Evolutionary conservation across 345 rosid species (phyloP), one percentile per base, ranked within the genome.

Genomic region (Leavenworthia alabamica): DNA sequence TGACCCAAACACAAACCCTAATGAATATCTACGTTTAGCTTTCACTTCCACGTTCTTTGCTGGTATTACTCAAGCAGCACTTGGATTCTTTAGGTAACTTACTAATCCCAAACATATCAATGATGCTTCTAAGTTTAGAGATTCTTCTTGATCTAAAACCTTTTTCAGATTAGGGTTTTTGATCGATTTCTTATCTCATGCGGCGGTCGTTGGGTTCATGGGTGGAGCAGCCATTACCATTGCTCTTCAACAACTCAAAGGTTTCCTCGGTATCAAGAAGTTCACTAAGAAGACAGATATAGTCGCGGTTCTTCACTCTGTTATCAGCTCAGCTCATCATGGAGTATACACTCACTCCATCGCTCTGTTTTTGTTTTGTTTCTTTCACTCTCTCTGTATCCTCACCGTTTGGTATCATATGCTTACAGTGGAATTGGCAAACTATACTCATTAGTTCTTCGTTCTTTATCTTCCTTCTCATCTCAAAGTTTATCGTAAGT

Each of bases 1-100:
- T 29, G 92, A 91, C 71, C 79, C 83, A 0, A 59, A 36, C 8
- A 57, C 61, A 22, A 69, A 86, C 51, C 76, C 80, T 62, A 54
- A 29, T 0, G 92, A 77, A 49, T 86, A 91, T 67, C 78, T 35
- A 29, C 78, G 83, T 57, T 82, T 88, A 43, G 95, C 86, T 39
- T 88, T 91, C 73, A 91, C 98, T 1, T 88, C 98, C 7, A 88
- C 98, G 1, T 91, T 91, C 78, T 91, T 91, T 23, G 92, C 96
- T 0, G 98, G 98, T 69, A 73, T 91, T 71, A 88, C 96, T 28
- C 90, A 91, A 71, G 69, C 56, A 27, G 67, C 80, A 35, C 95
- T 88, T 0, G 95, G 96, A 6, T 62, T 84, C 73, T 75, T 88
- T 9, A 90, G 95, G 93, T 88, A 61, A 24, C 13, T 41, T 24